Conservation (phyloP, 805 yeast species). For the Lachancea sp. region DNA sequence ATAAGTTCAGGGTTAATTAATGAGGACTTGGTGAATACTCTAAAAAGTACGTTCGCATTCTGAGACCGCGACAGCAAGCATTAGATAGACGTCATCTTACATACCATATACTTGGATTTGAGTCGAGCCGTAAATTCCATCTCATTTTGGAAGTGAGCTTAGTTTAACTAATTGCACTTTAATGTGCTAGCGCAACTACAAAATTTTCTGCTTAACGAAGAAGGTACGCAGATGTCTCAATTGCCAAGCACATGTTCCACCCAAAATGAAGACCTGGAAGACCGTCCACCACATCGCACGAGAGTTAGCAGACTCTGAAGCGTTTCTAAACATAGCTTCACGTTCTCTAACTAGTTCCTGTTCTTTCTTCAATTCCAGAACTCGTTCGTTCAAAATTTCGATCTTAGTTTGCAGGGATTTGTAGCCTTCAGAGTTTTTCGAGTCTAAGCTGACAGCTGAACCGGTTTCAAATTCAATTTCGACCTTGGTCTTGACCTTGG, state of each 20-base stretch:
- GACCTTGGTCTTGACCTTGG: slow-evolving; percentile 49
- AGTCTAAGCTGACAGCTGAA: slow-evolving; percentile 57
- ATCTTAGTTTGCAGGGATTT: slow-evolving; percentile 52
- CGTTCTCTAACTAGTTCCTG: slow-evolving; percentile 65
- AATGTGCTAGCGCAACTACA: slow-evolving; percentile 13
- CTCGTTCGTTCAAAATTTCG: slow-evolving; percentile 48
- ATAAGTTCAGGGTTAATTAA: neutral
- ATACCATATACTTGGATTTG: neutral
- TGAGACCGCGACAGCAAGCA: neutral
- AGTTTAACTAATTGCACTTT: neutral
- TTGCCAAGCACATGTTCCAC: slow-evolving; percentile 68
- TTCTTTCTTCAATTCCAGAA: slow-evolving; percentile 56
- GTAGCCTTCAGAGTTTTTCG: slow-evolving; percentile 55
- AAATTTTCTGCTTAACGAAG: slow-evolving; percentile 67
- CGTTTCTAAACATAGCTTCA: slow-evolving; percentile 67
- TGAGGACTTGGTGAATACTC: neutral
- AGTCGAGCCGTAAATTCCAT: neutral
- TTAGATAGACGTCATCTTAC: neutral
- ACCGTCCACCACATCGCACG: slow-evolving; percentile 71
- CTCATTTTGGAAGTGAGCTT: neutral
- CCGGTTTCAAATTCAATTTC: slow-evolving; percentile 64
- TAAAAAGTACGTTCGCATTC: neutral
- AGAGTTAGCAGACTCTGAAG: slow-evolving; percentile 61
- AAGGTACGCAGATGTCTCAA: slow-evolving; percentile 65
- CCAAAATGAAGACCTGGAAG: slow-evolving; percentile 56